Evolutionary conservation across 176 grass and related monocot species (phyloP), one percentile per base, ranked within the genome.

Genomic region (Raddia distichophylla): DNA sequence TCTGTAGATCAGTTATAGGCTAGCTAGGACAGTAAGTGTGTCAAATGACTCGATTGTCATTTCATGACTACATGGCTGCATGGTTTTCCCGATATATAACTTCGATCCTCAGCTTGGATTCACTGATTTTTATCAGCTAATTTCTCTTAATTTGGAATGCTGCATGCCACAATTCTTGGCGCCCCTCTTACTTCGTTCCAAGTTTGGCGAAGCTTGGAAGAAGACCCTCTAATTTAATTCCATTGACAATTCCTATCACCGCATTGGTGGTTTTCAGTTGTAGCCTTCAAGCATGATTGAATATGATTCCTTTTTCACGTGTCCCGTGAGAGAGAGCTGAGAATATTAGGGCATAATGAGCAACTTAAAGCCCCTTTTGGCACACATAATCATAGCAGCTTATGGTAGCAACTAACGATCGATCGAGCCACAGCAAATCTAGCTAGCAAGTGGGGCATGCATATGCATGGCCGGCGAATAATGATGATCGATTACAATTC

Each of bases 401-500:
- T 47, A 64, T 7, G 53, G 60, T 35, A 67, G 75, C 71, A 89
- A 27, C 27, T 27, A 27, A 27, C 27, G 27, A 27, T 27, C 27
- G 27, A 27, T 27, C 27, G 27, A 69, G 63, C 55, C 82, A 70
- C 48, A 73, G 58, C 58, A 44, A 55, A 63, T 84, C n/a, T n/a
- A n/a, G n/a, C 37, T 70, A 45, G 33, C 56, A 69, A 40, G 73
- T 76, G 73, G 27, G 27, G 27, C 27, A 27, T 27, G 27, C 27
- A n/a, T n/a, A 27, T 3, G 69, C 82, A 37, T 83, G 87, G 27
- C 50, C 66, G 27, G 27, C 27, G 27, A 27, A 27, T 27, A 65
- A 89, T 73, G 16, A 89, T 86, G 73, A 7, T 60, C 58, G 73
- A 7, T 60, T 50, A 59, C 70, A 69, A 59, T 54, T 54, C 52